Conservation (phyloP, 257 asterid genomes). For the Euphrasia confusa region DNA sequence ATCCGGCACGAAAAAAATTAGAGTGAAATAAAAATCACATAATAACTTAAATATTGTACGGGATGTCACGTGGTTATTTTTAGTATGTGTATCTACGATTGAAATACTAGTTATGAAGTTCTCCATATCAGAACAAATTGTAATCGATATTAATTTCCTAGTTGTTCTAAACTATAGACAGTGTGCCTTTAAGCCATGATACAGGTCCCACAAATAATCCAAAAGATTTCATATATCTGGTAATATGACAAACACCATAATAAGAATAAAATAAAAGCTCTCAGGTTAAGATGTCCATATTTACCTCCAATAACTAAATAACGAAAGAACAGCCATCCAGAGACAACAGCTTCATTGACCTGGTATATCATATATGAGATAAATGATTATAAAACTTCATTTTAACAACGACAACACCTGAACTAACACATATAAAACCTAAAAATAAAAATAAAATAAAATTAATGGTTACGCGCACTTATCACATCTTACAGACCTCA, state of each 20-base stretch:
- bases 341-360: slow-evolving; percentile 95
- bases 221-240: slow-evolving; percentile 12
- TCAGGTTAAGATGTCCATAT: slow-evolving; percentile 15
- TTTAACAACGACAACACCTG: slow-evolving; percentile 18
- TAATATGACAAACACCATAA: slow-evolving; percentile 13
- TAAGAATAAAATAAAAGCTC: slow-evolving; percentile 8
- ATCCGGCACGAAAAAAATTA: too few species aligned
- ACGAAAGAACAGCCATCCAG: slow-evolving; percentile 96
- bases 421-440: neutral
- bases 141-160: neutral
- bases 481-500: neutral
- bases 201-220: slow-evolving; percentile 14
- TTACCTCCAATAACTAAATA: slow-evolving; percentile 96
- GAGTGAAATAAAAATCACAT: too few species aligned
- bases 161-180: slow-evolving; percentile 5
- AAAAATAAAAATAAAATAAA: neutral
- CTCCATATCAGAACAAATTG: too few species aligned
- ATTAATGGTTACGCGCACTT: neutral
- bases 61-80: too few species aligned
- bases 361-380: slow-evolving; percentile 32
- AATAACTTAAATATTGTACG: too few species aligned
- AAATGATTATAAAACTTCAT: slow-evolving; percentile 19
- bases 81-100: too few species aligned
- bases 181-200: slow-evolving; percentile 9
- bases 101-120: too few species aligned